Evolutionary conservation across 2,329 filamentous ascomycete species (phyloP).

Genomic region (Penicillium sp.): DNA sequence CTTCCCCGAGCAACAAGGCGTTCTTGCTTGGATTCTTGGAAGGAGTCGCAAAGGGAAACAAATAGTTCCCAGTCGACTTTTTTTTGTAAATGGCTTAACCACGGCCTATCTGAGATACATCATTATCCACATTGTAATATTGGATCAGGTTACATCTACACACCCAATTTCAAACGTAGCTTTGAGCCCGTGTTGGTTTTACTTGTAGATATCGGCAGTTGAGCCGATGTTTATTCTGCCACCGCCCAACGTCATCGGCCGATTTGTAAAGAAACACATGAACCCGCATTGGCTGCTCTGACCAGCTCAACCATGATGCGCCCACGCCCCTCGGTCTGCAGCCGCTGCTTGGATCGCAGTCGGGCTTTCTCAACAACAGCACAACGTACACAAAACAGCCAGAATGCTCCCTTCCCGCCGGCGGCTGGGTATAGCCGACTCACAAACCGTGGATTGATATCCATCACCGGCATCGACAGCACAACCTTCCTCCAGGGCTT

Average conservation of each 20-base stretch:
- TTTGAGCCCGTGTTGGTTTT: background rate
- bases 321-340: conserved; percentile 31
- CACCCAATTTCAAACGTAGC: background rate
- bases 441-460: conserved; percentile 75
- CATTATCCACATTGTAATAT: background rate
- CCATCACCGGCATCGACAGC: conserved; percentile 75
- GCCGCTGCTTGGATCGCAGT: conserved; percentile 28
- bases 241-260: conserved; percentile 32
- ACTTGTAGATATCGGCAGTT: background rate
- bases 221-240: conserved; percentile 25
- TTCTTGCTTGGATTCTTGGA: conserved; percentile 78
- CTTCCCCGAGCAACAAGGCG: conserved; percentile 69
- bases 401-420: conserved; percentile 38
- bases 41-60: conserved; percentile 49
- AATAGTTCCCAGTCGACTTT: conserved; percentile 17
- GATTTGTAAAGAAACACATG: conserved; percentile 26
- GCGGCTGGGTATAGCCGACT: conserved; percentile 55
- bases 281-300: conserved; percentile 12
- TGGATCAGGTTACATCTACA: background rate
- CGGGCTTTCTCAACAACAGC: conserved; percentile 33
- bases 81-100: background rate
- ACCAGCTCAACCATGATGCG: conserved; percentile 33
- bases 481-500: conserved; percentile 86
- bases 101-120: background rate
- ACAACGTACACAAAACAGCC: conserved; percentile 10